Evolutionary conservation across 495 filamentous ascomycete genomes (phyloP).

Genomic region (Penicillium diatomitis): DNA sequence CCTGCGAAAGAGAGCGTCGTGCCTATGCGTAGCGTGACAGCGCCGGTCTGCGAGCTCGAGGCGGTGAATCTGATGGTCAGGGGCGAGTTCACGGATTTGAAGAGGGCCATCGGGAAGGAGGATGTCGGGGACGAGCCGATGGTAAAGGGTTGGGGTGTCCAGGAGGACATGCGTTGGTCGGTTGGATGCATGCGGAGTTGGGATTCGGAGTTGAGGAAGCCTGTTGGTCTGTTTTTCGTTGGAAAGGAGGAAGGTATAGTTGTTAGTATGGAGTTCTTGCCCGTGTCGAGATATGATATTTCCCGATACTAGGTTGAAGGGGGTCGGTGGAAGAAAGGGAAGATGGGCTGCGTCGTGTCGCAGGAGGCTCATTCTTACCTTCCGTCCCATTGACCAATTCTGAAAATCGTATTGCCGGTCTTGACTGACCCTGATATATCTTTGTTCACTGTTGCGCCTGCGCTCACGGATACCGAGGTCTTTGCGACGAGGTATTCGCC

Average conservation of each 20-base stretch:
- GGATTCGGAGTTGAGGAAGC: conserved; percentile 57
- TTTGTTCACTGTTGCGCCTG: conserved; percentile 42
- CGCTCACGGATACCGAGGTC: conserved; percentile 42
- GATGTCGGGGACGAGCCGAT: conserved; percentile 40
- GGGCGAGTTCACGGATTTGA: conserved; percentile 52
- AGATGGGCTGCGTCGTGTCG: background rate
- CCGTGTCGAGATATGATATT: no score
- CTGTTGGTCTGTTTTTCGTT: conserved; percentile 38
- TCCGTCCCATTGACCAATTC: conserved; percentile 56
- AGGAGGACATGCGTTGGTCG: conserved; percentile 51
- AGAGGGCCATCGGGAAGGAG: conserved; percentile 58
- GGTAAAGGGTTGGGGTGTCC: conserved; percentile 51
- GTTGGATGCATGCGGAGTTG: conserved; percentile 59
- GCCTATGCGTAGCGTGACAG: conserved; percentile 52
- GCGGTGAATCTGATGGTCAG: conserved; percentile 54
- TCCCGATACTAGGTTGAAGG: no score
- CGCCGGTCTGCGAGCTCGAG: conserved; percentile 36
- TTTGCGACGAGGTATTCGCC: conserved; percentile 50
- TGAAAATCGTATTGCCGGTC: conserved; percentile 46
- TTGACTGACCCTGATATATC: conserved; percentile 42
- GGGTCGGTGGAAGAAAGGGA: background rate
- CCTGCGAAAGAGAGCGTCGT: conserved; percentile 56
- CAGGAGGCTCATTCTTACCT: conserved; percentile 10
- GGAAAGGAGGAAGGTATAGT: background rate
- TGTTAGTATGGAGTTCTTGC: no score